These are phyloP conservation scores for Phaffomyces antillensis DNA, from an alignment of 805 yeast genomes.

Conservation along the genomic window DNA sequence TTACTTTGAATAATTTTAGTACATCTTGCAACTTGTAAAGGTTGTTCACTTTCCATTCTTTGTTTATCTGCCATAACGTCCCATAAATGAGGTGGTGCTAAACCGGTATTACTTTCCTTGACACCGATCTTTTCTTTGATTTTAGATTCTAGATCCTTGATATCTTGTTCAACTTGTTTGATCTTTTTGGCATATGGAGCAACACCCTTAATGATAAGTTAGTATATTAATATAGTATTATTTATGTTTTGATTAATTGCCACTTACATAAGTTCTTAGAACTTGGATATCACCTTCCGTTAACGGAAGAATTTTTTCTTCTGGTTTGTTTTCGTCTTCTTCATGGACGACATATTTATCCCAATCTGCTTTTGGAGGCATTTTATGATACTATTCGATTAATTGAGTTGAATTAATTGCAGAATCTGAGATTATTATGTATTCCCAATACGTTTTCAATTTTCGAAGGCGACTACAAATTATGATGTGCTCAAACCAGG, in stretches of 20 bases:
- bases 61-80: constrained; percentile 95
- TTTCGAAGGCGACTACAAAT: not conserved
- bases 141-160: constrained; percentile 73
- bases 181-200: constrained; percentile 88
- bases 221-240: constrained; percentile 3
- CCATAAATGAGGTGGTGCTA: constrained; percentile 95
- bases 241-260: constrained; percentile 3
- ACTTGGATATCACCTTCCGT: constrained; percentile 97
- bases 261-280: constrained; percentile 68
- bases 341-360: constrained; percentile 91
- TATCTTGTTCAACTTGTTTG: constrained; percentile 79
- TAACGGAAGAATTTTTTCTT: constrained; percentile 76
- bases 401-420: not conserved
- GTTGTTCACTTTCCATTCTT: constrained; percentile 88
- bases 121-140: constrained; percentile 93
- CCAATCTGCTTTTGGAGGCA: constrained; percentile 99
- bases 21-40: constrained; percentile 97
- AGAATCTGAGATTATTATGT: not conserved
- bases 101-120: constrained; percentile 95
- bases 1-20: constrained; percentile 81
- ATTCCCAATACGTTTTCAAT: not conserved
- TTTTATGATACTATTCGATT: constrained; percentile 23
- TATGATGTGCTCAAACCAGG: not conserved
- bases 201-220: constrained; percentile 49
- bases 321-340: constrained; percentile 51